Conservation (phyloP, 495 filamentous ascomycete species). For the Penicillium taxi region DNA sequence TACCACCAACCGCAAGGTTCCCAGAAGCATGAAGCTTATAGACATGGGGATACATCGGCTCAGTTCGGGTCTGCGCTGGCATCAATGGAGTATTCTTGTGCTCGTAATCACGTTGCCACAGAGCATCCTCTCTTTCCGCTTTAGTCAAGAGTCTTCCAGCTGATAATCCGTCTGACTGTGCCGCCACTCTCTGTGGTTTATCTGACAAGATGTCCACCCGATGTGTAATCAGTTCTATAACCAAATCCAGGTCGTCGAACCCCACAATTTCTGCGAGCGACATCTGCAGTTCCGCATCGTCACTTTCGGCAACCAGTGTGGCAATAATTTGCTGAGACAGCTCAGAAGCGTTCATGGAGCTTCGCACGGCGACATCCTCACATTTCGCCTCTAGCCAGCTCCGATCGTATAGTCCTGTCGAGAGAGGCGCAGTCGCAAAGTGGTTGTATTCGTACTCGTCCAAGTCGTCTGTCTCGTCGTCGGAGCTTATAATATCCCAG, state of each 20-base stretch:
- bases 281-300: slow-evolving; percentile 81
- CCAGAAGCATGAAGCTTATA: slow-evolving; percentile 75
- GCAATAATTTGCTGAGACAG: slow-evolving; percentile 66
- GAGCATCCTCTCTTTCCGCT: slow-evolving; percentile 65
- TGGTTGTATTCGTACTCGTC: slow-evolving; percentile 21
- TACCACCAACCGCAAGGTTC: slow-evolving; percentile 68
- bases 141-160: slow-evolving; percentile 57
- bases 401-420: slow-evolving; percentile 28
- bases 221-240: slow-evolving; percentile 74
- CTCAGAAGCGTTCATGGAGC: slow-evolving; percentile 50
- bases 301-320: slow-evolving; percentile 54
- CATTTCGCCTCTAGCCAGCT: slow-evolving; percentile 63
- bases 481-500: slow-evolving; percentile 82
- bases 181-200: slow-evolving; percentile 25
- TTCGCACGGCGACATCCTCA: slow-evolving; percentile 47
- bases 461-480: slow-evolving; percentile 49
- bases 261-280: slow-evolving; percentile 85
- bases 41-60: slow-evolving; percentile 79
- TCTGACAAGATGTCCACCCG: slow-evolving; percentile 52
- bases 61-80: slow-evolving; percentile 51
- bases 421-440: no score
- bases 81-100: slow-evolving; percentile 72
- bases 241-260: slow-evolving; percentile 83
- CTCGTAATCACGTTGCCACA: slow-evolving; percentile 65
- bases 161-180: slow-evolving; percentile 44